Conservation (phyloP, 1,139 yeast genomes). For the Protomyces inundatus region DNA sequence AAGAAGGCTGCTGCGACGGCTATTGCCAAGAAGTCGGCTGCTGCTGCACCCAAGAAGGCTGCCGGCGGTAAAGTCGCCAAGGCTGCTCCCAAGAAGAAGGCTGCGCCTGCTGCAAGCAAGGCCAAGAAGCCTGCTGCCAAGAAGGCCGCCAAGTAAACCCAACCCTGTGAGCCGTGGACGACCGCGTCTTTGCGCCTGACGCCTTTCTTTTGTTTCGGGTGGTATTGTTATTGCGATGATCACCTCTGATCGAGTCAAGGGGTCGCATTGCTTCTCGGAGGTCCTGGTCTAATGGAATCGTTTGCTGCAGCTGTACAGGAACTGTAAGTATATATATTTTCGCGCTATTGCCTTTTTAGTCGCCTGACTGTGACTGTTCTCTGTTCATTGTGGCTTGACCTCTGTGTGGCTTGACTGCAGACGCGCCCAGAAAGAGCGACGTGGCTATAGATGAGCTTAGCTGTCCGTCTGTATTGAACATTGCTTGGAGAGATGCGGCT, state of each 20-base stretch:
- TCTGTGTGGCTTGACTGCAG: background rate
- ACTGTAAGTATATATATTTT: background rate
- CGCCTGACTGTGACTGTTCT: background rate
- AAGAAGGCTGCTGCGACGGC: background rate
- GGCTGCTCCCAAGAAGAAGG: conserved; percentile 12
- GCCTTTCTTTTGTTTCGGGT: no score
- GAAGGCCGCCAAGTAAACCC: conserved; percentile 13
- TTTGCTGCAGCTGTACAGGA: background rate
- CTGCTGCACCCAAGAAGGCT: conserved; percentile 20
- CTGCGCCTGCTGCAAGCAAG: background rate
- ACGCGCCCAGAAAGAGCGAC: no score
- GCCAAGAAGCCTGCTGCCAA: conserved; percentile 15
- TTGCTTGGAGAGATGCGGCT: background rate
- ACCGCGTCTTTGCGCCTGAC: no score
- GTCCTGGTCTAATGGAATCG: no score
- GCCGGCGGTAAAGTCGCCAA: conserved; percentile 21
- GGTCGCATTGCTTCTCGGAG: no score
- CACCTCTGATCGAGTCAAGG: no score
- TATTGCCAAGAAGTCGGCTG: conserved; percentile 3
- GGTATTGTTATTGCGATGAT: no score
- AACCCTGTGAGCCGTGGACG: background rate
- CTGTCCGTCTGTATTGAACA: no score
- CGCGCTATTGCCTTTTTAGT: background rate
- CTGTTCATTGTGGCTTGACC: background rate
- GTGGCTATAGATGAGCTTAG: no score